Evolutionary conservation across 495 filamentous ascomycete genomes (phyloP).

Genomic region (Haplographium delicatum): DNA sequence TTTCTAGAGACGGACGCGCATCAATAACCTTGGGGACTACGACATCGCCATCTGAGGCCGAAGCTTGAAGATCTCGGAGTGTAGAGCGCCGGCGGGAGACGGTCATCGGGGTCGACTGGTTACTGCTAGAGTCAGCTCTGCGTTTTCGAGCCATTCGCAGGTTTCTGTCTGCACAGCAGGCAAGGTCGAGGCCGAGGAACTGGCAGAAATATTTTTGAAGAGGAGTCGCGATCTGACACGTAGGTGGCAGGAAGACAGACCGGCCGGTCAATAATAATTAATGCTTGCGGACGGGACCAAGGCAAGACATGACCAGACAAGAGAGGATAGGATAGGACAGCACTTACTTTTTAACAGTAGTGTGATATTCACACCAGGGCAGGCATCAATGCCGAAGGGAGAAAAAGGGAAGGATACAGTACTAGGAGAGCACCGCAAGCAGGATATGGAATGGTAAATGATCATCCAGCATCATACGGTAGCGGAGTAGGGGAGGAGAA

Average conservation of each 20-base stretch:
- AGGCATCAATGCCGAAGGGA: constrained; percentile 14
- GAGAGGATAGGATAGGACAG: too few relatives aligned
- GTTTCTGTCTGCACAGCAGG: constrained; percentile 1
- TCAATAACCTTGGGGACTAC: constrained; percentile 45
- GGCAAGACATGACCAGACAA: too few relatives aligned
- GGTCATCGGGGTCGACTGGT: constrained; percentile 16
- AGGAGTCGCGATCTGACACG: constrained; percentile 19
- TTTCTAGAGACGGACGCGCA: constrained; percentile 48
- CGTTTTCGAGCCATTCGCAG: constrained; percentile 25
- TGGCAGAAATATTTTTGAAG: background rate
- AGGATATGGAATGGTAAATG: background rate
- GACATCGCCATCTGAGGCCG: constrained; percentile 27
- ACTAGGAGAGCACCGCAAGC: background rate
- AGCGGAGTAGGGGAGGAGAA: too few relatives aligned
- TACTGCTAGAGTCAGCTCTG: constrained; percentile 26
- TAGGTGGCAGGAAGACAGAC: constrained; percentile 9
- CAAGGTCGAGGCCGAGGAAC: constrained; percentile 2
- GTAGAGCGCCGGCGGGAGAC: constrained; percentile 21
- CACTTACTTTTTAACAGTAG: constrained; percentile 17
- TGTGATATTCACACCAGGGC: constrained; percentile 14
- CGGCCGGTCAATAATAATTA: too few relatives aligned
- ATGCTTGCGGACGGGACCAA: too few relatives aligned
- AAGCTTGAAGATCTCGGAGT: constrained; percentile 26
- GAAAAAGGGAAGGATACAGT: constrained; percentile 6
- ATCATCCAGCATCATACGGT: constrained; percentile 15